Conservation (phyloP, 2,329 filamentous ascomycete species). For the Didymella lethalis region DNA sequence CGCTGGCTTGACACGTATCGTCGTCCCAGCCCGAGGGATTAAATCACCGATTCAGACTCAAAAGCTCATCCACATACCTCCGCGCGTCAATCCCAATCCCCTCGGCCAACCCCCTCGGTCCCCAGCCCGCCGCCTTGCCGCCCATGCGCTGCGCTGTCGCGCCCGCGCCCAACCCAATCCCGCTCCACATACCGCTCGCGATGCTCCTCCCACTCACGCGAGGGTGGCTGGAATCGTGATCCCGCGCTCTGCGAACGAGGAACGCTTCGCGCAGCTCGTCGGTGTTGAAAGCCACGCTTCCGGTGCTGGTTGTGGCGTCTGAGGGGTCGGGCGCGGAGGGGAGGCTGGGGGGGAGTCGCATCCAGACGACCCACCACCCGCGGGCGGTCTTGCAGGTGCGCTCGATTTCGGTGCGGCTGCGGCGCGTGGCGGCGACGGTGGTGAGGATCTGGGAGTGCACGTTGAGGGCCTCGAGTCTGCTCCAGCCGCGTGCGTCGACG, state of each 20-base stretch:
- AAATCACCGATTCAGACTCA: too few species aligned
- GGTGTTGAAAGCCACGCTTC: slow-evolving; percentile 29
- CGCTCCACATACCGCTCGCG: slow-evolving; percentile 47
- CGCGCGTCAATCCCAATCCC: slow-evolving; percentile 69
- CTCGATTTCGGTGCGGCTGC: slow-evolving; percentile 59
- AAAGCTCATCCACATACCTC: too few species aligned
- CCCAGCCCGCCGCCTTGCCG: slow-evolving; percentile 59
- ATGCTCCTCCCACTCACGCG: slow-evolving; percentile 36
- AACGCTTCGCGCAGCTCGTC: slow-evolving; percentile 53
- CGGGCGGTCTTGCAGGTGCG: slow-evolving; percentile 68
- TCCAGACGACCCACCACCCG: slow-evolving; percentile 75
- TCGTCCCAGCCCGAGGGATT: too few species aligned
- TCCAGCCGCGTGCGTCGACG: slow-evolving; percentile 50
- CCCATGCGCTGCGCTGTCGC: slow-evolving; percentile 41
- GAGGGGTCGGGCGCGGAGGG: neutral
- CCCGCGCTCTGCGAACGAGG: slow-evolving; percentile 52
- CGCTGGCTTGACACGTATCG: too few species aligned
- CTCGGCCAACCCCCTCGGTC: slow-evolving; percentile 69
- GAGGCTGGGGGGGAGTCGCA: slow-evolving; percentile 55
- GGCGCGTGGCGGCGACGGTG: slow-evolving; percentile 62
- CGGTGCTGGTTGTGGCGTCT: neutral
- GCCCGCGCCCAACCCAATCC: slow-evolving; percentile 28
- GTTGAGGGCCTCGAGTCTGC: slow-evolving; percentile 66
- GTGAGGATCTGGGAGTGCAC: slow-evolving; percentile 68
- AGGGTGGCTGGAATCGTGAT: slow-evolving; percentile 32